phyloP scores from a whole-genome alignment of 2,329 filamentous ascomycete species.

The Cryphonectria japonica region DNA sequence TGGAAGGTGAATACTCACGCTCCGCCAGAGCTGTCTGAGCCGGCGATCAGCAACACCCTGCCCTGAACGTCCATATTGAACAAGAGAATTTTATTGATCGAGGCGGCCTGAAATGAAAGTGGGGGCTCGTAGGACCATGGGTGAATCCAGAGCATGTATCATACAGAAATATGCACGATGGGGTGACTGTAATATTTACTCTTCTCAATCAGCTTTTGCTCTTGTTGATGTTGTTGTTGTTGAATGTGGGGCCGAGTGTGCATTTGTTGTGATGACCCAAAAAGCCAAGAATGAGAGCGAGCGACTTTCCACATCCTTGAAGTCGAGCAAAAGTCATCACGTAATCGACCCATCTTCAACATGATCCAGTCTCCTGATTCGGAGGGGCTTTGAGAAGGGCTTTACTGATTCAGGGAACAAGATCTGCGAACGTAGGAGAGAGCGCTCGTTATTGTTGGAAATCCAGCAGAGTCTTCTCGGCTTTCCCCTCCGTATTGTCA shows the following conservation, averaged over 20 bases:
- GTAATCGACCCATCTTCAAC: constrained; percentile 25
- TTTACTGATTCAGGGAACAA: not conserved
- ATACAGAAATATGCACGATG: not conserved
- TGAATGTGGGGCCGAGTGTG: constrained; percentile 9
- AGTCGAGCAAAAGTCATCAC: constrained; percentile 21
- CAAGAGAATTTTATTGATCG: no score
- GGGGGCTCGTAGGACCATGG: no score
- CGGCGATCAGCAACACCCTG: constrained; percentile 79
- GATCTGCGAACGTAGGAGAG: not conserved
- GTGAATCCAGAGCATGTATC: not conserved
- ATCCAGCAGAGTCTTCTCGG: not conserved
- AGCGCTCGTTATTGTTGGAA: not conserved
- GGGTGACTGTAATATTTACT: not conserved
- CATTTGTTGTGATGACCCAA: constrained; percentile 1
- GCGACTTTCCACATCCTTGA: not conserved
- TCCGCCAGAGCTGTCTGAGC: constrained; percentile 89
- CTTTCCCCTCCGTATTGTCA: not conserved
- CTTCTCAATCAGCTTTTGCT: not conserved
- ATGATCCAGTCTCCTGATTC: not conserved
- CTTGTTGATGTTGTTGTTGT: not conserved
- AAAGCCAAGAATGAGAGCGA: not conserved
- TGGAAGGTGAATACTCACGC: constrained; percentile 59
- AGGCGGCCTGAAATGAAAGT: not conserved
- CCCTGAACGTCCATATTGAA: constrained; percentile 43
- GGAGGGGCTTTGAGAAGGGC: not conserved